phyloP scores from a whole-genome alignment of 805 yeast species.

The Lipomyces sp. region DNA sequence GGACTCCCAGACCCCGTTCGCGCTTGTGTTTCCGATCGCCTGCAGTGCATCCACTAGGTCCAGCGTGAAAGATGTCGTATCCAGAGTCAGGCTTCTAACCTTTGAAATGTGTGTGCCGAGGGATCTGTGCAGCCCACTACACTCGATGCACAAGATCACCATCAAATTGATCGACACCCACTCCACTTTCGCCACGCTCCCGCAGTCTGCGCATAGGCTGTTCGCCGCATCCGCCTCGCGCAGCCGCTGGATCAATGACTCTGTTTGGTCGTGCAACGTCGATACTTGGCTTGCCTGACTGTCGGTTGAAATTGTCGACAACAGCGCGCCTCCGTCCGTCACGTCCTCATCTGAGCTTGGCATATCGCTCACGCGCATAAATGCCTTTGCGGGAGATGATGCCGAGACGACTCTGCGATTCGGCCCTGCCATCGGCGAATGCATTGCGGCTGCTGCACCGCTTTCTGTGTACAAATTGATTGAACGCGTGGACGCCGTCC shows the following conservation, averaged over 20 bases:
- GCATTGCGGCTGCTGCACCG: neutral
- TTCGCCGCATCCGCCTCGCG: slow-evolving; percentile 49
- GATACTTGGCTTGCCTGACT: neutral
- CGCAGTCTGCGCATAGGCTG: slow-evolving; percentile 75
- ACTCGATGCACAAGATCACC: slow-evolving; percentile 72
- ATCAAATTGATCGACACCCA: slow-evolving; percentile 81
- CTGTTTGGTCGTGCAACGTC: slow-evolving; percentile 4
- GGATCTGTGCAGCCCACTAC: slow-evolving; percentile 85
- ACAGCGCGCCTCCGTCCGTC: neutral
- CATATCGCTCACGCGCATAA: neutral
- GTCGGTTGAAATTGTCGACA: neutral
- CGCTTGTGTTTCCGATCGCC: slow-evolving; percentile 51
- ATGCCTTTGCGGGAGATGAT: neutral
- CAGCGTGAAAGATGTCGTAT: slow-evolving; percentile 52
- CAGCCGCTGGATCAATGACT: slow-evolving; percentile 13
- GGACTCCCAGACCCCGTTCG: slow-evolving; percentile 63
- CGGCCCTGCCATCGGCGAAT: neutral
- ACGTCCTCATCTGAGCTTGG: neutral
- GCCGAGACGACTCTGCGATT: no score
- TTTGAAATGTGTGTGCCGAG: slow-evolving; percentile 80
- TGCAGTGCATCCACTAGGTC: slow-evolving; percentile 60
- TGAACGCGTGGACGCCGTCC: slow-evolving; percentile 20
- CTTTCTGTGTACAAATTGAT: neutral
- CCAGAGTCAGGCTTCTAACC: slow-evolving; percentile 73
- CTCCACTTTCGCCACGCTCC: slow-evolving; percentile 59